Conservation (phyloP, 2,329 filamentous ascomycete species). For the Sporothrix globosa region DNA sequence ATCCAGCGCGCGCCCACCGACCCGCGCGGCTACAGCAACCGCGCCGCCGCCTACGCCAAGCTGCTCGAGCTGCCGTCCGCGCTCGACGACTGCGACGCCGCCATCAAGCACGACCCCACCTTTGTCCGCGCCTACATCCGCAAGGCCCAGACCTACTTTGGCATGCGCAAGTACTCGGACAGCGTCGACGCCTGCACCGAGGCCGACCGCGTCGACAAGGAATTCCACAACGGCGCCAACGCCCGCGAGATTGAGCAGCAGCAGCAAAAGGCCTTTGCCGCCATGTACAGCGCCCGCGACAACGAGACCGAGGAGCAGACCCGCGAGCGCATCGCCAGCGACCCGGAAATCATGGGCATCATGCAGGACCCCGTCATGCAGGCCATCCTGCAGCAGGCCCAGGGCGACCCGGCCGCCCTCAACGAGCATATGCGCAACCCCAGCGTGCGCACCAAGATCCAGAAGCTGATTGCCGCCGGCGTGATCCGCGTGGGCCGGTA, state of each 20-base stretch:
- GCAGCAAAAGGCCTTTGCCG: constrained; percentile 86
- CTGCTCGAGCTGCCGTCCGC: constrained; percentile 93
- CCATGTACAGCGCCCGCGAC: constrained; percentile 87
- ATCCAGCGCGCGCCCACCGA: constrained; percentile 92
- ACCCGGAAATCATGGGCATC: constrained; percentile 92
- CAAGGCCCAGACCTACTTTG: constrained; percentile 92
- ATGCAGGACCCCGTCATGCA: constrained; percentile 98
- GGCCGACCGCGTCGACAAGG: constrained; percentile 74
- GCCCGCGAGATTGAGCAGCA: constrained; percentile 90
- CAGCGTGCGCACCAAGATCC: constrained; percentile 80
- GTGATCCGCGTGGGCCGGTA: constrained; percentile 70
- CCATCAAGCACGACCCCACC: constrained; percentile 85
- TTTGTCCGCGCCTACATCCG: constrained; percentile 97
- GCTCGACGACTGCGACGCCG: constrained; percentile 86
- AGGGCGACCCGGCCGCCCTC: constrained; percentile 86
- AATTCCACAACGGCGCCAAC: constrained; percentile 71
- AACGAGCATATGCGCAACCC: constrained; percentile 98
- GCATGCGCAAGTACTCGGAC: constrained; percentile 98
- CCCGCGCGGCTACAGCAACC: constrained; percentile 94
- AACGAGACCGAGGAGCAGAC: constrained; percentile 97
- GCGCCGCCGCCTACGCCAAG: constrained; percentile 95
- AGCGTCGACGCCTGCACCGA: constrained; percentile 87
- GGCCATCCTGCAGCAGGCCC: constrained; percentile 93
- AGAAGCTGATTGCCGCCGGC: constrained; percentile 91
- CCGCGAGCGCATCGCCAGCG: constrained; percentile 82